Conservation (phyloP, 768 basidiomycete species). For the Pisolithus sp. region DNA sequence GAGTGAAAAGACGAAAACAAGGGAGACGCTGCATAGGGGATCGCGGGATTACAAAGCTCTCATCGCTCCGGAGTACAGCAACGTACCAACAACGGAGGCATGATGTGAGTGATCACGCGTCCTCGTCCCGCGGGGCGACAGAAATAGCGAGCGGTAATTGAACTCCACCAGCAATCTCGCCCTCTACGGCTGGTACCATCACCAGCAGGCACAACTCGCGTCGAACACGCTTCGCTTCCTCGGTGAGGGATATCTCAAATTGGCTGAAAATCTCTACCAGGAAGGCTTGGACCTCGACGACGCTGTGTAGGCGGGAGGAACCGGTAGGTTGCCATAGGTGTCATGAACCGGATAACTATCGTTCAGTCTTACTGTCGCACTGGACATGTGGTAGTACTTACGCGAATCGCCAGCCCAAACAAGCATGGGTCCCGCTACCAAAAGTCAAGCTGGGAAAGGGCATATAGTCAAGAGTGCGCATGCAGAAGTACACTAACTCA, state of each 20-base stretch:
- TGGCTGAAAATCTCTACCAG: conserved; percentile 47
- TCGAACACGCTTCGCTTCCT: conserved; percentile 20
- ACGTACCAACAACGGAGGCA: too few relatives aligned
- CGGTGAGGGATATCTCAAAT: conserved; percentile 43
- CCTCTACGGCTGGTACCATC: conserved; percentile 31
- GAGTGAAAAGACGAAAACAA: too few relatives aligned
- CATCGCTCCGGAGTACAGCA: too few relatives aligned
- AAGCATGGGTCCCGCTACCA: conserved; percentile 15
- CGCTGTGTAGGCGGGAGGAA: conserved; percentile 7
- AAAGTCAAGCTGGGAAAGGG: conserved; percentile 24
- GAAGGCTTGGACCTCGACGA: conserved; percentile 53
- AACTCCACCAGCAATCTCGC: conserved; percentile 23
- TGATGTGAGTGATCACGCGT: too few relatives aligned
- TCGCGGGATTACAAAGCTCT: too few relatives aligned
- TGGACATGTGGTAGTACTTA: conserved; percentile 3
- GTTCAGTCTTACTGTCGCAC: too few relatives aligned
- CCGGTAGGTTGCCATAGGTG: background rate
- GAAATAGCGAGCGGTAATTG: conserved; percentile 28
- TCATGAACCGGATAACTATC: background rate
- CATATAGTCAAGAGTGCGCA: background rate
- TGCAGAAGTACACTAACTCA: conserved; percentile 3
- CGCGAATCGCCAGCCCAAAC: conserved; percentile 29
- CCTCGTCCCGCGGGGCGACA: conserved; percentile 8
- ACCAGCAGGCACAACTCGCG: conserved; percentile 20
- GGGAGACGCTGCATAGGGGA: too few relatives aligned